Base-by-base conservation (phyloP, 129 eudicot genomes). In the Calendula officinalis region DNA sequence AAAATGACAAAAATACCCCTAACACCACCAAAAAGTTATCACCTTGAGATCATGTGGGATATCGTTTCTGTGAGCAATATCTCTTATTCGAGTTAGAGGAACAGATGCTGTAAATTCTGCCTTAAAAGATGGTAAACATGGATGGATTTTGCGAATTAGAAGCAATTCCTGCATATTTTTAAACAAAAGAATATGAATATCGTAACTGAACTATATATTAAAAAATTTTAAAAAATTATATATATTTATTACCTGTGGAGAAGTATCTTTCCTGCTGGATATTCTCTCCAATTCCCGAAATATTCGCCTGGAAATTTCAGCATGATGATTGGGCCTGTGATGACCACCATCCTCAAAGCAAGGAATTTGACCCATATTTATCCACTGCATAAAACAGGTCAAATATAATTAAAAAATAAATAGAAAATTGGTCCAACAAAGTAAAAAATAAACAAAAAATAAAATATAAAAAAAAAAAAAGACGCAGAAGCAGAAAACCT, bases 31-130 rank as follows among this genome's bases (percentile, higher is more conserved):
- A 32, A 43, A 53, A 11, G 40, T 57, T 64, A 60, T 70, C 55
- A 91, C 98, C 96, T 91, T 91, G 53, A 91, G 96, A 65, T 91
- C 85, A 73, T 91, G 98, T 52, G 96, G 98, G 74, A 91, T 91
- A 75, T 91, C 98, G 54, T 73, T 76, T 74, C 98, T 74, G 67
- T 91, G 98, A 72, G 98, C 98, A 79, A 91, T 88, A 67, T 91
- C 98, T 68, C 98, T 73, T 3, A 91, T 91, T 60, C 95, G 78
- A 62, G 98, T 91, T 51, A 91, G 52, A 44, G 98, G 98, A 75
- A 91, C 98, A 35, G 98, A 91, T 57, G 98, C 98, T 16, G 98
- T 91, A 70, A 91, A 91, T 75, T 91, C 98, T 65, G 96, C 96
- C 72, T 91, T 91, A 35, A 91, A 91, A 10, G 98, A 91, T 16